Base-by-base conservation (phyloP, 2,329 filamentous ascomycete species). In the Monilinia fructigena region DNA sequence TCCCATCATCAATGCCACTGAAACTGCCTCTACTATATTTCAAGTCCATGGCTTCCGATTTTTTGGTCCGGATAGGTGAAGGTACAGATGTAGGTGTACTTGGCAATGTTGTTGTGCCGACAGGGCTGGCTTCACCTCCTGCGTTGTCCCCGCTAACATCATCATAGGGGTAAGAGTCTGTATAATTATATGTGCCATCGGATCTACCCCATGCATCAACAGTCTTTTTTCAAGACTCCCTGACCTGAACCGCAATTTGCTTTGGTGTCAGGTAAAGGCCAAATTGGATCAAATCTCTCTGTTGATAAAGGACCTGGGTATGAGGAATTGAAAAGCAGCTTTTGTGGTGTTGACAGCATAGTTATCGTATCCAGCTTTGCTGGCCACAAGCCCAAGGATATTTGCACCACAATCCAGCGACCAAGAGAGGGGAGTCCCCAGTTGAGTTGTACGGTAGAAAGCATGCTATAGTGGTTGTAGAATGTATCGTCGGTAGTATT, bases 401-500 rank as follows among this genome's bases (percentile, higher is more conserved):
- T 75, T 75, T 59, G 73, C 73, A 45, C 70, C 69, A 63, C 76
- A 77, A 65, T 80, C 79, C 79, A 80, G 55, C 79, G 72, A 7
- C 79, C 79, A 20, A 80, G 74, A 52, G 77, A 74, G 2, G 77
- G 77, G 53, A 80, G 73, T 28, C 71, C 76, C 78, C 78, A 81
- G 70, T 80, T 81, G 26, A 73, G 72, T 58, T 77, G 67, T 23
- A 79, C 65, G 3, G 79, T 78, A 0, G 77, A 74, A 53, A 79
- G 70, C 66, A 77, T 75, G 54, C 75, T 77, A 70, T 77, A 81
- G 68, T 81, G 79, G n/a, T 75, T 80, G 70, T 80, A 81, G 50
- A 78, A 83, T 26, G 79, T 82, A 66, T 76, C 71, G 72, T 86
- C 83, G 18, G 77, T 79, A 3, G 82, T 84, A 53, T 82, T 82